Evolutionary conservation across 2,329 filamentous ascomycete species (phyloP).

Genomic region (Colletotrichum navitas): DNA sequence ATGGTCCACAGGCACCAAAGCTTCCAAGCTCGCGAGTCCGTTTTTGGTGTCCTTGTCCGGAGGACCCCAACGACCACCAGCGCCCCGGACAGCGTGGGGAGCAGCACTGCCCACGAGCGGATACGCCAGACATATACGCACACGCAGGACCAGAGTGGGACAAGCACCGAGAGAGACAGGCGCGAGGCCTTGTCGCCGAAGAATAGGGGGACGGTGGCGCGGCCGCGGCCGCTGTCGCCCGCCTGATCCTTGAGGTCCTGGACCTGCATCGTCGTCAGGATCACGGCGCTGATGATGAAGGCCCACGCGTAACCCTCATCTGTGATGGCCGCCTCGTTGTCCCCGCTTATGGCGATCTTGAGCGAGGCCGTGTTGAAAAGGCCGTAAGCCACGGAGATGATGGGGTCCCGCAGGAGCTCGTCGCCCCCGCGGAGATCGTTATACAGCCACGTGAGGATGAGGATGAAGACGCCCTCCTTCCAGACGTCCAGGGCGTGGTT

Average conservation of each 20-base stretch:
- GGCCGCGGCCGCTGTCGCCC: constrained; percentile 47
- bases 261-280: constrained; percentile 48
- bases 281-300: constrained; percentile 43
- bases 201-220: constrained; percentile 47
- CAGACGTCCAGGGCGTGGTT: constrained; percentile 43
- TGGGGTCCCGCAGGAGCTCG: constrained; percentile 45
- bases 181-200: constrained; percentile 45
- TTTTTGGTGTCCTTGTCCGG: constrained; percentile 32
- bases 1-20: constrained; percentile 40
- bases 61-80: constrained; percentile 31
- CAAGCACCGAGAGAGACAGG: constrained; percentile 24
- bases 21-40: constrained; percentile 34
- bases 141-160: constrained; percentile 29
- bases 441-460: constrained; percentile 49
- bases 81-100: constrained; percentile 26
- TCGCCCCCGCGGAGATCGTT: constrained; percentile 49
- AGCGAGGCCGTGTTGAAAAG: constrained; percentile 49
- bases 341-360: constrained; percentile 39
- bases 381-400: constrained; percentile 47
- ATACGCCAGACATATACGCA: constrained; percentile 34
- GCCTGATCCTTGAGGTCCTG: constrained; percentile 48
- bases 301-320: constrained; percentile 44
- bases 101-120: constrained; percentile 7
- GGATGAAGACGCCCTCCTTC: constrained; percentile 44
- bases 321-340: constrained; percentile 23